Percentiles rank a stretch among this genome's conserved stretches.
phyloP scores from a whole-genome alignment of 306 rosid species.

The Sicyos baderoa region DNA sequence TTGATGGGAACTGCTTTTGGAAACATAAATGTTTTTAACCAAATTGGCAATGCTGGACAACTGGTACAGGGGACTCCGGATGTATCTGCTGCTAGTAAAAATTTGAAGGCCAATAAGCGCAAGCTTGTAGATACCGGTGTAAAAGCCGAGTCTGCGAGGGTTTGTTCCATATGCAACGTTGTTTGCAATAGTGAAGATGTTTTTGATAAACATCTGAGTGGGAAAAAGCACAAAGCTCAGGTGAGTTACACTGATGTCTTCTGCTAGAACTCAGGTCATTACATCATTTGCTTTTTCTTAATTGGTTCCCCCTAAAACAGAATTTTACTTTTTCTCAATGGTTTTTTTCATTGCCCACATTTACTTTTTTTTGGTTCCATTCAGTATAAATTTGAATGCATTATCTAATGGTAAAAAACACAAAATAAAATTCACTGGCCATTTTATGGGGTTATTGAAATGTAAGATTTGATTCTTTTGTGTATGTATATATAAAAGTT shows the following conservation, averaged over 20 bases:
- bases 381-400: background rate
- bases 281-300: background rate
- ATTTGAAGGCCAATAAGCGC: slow-evolving; percentile 35
- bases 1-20: slow-evolving; percentile 10
- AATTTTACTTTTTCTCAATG: too few relatives aligned
- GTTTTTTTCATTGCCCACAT: background rate
- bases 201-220: slow-evolving; percentile 43
- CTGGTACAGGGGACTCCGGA: slow-evolving; percentile 21
- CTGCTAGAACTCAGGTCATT: background rate
- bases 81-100: slow-evolving; percentile 21
- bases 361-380: background rate
- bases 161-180: slow-evolving; percentile 47
- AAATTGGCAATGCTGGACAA: slow-evolving; percentile 26
- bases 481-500: background rate
- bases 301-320: too few relatives aligned
- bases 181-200: slow-evolving; percentile 48
- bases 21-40: slow-evolving; percentile 23
- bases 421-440: background rate
- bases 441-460: background rate
- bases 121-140: slow-evolving; percentile 32
- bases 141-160: slow-evolving; percentile 31
- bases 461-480: slow-evolving; percentile 5
- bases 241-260: slow-evolving; percentile 29
- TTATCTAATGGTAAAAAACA: background rate
- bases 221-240: slow-evolving; percentile 55